Evolutionary conservation across 2,329 filamentous ascomycete species (phyloP), one percentile per base, ranked within the genome.

Genomic region (Xylaria arbuscula): DNA sequence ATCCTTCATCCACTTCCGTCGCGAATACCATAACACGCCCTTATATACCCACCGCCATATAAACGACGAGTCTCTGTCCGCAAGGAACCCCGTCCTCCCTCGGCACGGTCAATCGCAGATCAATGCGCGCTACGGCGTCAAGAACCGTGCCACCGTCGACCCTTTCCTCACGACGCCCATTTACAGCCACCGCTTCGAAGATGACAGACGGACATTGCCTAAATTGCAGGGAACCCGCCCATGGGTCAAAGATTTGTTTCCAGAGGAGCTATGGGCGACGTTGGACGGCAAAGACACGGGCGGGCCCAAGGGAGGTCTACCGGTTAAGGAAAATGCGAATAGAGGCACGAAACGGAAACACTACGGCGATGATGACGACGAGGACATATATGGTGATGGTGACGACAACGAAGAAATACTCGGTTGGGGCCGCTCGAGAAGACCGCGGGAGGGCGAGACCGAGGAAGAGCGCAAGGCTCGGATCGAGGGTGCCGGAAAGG

Each of bases 81-180:
- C 66, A 15, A 75, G 78, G 61, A 83, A 84, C 38, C 80, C 83
- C 5, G 78, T 80, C 5, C 80, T 79, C 74, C 76, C 80, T 57
- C 75, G 78, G 15, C 89, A 89, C 78, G 86, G 86, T 72, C 86
- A 87, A 74, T 82, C 85, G n/a, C 87, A 89, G 78, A 79, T 85
- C 75, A 89, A 89, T 78, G 83, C 84, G 70, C 84, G 83, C 63
- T 89, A 86, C 78, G 85, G 83, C 69, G 78, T 85, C 72, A 84
- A 83, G 76, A 88, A 81, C 78, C 86, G 85, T 73, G 86, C 86
- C 45, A 87, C 84, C 13, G 73, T 86, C 58, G 87, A 89, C 76
- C 86, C 87, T 22, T 89, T 89, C 76, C 83, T 81, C n/a, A 81
- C 85, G 48, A 83, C 89, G 64, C 86, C 86, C n/a, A 85, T 84